These are phyloP conservation scores for Artemisia annua DNA, from an alignment of 129 eudicot species.

Conservation along the genomic window DNA sequence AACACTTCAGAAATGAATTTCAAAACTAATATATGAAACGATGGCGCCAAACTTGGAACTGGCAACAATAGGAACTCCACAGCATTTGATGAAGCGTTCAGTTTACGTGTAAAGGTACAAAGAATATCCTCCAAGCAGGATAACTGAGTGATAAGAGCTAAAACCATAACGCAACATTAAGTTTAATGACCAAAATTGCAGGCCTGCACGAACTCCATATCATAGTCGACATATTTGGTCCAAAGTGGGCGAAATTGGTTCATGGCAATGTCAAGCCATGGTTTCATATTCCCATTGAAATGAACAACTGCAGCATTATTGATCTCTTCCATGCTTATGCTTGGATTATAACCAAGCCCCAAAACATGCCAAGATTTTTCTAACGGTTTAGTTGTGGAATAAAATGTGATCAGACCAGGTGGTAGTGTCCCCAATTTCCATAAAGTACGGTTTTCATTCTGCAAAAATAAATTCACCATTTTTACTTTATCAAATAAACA, in stretches of 20 bases:
- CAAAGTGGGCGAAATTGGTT: constrained; percentile 81
- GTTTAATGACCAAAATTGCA: constrained; percentile 77
- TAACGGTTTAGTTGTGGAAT: constrained; percentile 88
- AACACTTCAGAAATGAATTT: constrained; percentile 43
- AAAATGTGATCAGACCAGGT: constrained; percentile 84
- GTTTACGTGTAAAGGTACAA: constrained; percentile 42
- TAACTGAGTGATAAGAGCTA: constrained; percentile 31
- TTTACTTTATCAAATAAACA: background rate
- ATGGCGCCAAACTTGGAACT: constrained; percentile 40
- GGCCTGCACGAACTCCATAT: constrained; percentile 72
- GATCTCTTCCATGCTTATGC: constrained; percentile 82
- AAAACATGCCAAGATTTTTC: constrained; percentile 93
- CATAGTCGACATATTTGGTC: constrained; percentile 81
- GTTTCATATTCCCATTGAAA: constrained; percentile 87
- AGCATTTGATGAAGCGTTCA: constrained; percentile 25
- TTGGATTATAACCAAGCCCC: constrained; percentile 91
- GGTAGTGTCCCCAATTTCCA: constrained; percentile 92
- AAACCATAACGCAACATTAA: constrained; percentile 7
- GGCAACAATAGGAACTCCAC: constrained; percentile 28
- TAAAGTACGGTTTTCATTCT: constrained; percentile 86
- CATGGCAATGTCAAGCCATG: constrained; percentile 93
- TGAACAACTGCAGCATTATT: constrained; percentile 84
- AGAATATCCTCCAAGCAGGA: constrained; percentile 37
- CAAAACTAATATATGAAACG: constrained; percentile 35
- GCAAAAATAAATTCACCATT: constrained; percentile 33